These are phyloP conservation scores for Gardenia jasminoides DNA, from an alignment of 257 asterid genomes.

Conservation along the genomic window DNA sequence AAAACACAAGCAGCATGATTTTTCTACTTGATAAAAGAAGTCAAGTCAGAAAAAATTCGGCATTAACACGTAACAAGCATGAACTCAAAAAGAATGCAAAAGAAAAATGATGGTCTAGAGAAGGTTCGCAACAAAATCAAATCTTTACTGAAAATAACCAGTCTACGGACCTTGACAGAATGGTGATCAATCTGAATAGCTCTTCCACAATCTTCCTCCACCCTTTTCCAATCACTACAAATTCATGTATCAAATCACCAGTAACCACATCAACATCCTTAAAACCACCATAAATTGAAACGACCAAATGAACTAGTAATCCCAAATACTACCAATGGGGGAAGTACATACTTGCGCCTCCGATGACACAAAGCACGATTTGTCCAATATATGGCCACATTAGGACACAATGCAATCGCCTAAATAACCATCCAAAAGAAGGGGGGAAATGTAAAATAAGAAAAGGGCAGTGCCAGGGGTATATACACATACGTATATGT, in stretches of 20 bases:
- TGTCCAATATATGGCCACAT: slow-evolving; percentile 83
- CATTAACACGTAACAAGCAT: not conserved
- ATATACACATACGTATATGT: not conserved
- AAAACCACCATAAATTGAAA: not conserved
- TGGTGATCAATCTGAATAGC: slow-evolving; percentile 41
- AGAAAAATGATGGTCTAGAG: not conserved
- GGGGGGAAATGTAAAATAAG: not conserved
- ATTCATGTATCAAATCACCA: not conserved
- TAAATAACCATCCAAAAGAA: slow-evolving; percentile 15
- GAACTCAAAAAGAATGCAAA: not conserved
- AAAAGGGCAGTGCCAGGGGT: not conserved
- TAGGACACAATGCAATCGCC: slow-evolving; percentile 94
- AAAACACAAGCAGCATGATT: not conserved
- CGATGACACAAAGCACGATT: slow-evolving; percentile 93
- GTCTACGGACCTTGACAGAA: slow-evolving; percentile 37
- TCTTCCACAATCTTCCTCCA: slow-evolving; percentile 41
- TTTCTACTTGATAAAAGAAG: not conserved
- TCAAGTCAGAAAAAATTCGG: not conserved
- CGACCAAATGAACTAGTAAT: not conserved
- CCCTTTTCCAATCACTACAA: slow-evolving; percentile 67
- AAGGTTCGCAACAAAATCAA: not conserved
- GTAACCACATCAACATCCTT: not conserved
- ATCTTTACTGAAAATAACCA: not conserved
- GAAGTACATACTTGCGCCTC: slow-evolving; percentile 60
- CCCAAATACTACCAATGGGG: not conserved